Conservation (phyloP, 768 basidiomycete species). For the Podaxis pistillaris region DNA sequence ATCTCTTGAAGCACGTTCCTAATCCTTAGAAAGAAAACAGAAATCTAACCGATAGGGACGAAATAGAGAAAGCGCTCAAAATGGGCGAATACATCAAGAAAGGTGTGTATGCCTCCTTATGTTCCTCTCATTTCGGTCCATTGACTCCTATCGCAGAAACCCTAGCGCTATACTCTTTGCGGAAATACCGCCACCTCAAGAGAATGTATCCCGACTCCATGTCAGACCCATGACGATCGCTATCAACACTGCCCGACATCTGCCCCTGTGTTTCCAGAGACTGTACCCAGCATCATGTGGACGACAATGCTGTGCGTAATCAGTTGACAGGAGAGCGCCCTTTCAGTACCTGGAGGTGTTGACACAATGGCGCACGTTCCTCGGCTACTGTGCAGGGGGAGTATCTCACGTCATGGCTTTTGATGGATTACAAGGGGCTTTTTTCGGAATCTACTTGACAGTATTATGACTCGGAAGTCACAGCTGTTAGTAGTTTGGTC, state of each 20-base stretch:
- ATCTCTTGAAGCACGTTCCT: constrained; percentile 1
- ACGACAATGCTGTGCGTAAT: background rate
- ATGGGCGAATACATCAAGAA: constrained; percentile 85
- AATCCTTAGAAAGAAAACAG: constrained; percentile 55
- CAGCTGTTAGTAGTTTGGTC: background rate
- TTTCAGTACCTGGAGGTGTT: background rate
- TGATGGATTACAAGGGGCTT: background rate
- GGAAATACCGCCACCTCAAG: constrained; percentile 81
- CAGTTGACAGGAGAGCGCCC: background rate
- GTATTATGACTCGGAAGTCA: background rate
- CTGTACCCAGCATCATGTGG: background rate
- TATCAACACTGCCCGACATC: background rate
- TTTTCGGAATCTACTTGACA: background rate
- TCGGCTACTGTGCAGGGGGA: background rate
- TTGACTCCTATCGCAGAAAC: constrained; percentile 53
- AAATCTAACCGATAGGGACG: constrained; percentile 58
- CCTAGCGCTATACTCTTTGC: constrained; percentile 74
- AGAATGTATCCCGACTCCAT: constrained; percentile 56
- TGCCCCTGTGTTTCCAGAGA: background rate
- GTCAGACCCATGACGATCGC: constrained; percentile 22
- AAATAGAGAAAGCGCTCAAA: constrained; percentile 74
- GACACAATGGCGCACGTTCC: constrained; percentile 12
- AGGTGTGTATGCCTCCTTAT: constrained; percentile 43
- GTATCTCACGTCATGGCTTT: constrained; percentile 6
- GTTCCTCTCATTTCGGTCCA: background rate